Percentiles rank a stretch among this genome's conserved stretches.
Conservation (phyloP, 495 filamentous ascomycete species). For the Penicillium cataractarum region DNA sequence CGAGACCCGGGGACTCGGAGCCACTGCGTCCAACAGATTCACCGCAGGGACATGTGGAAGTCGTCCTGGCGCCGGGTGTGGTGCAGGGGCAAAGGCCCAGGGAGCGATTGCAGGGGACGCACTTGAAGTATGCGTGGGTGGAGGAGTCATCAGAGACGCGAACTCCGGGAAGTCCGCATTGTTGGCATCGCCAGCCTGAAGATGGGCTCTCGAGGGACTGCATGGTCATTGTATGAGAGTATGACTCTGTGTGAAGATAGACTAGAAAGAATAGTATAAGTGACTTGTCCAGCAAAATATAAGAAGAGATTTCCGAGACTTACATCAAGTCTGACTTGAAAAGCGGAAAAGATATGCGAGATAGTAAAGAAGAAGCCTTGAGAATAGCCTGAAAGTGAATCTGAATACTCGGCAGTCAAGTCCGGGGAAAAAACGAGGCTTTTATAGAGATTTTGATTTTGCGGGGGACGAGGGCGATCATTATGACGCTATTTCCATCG, state of each 20-base stretch:
- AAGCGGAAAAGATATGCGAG: conserved; percentile 5
- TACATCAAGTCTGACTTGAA: conserved; percentile 1
- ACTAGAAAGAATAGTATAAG: conserved; percentile 10
- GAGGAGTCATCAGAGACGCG: conserved; percentile 13
- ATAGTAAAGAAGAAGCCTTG: neutral
- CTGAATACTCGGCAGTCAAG: neutral
- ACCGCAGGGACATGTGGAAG: conserved; percentile 21
- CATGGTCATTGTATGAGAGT: conserved; percentile 9
- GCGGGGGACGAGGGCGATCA: conserved; percentile 20
- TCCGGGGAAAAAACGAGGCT: conserved; percentile 8
- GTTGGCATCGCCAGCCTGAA: conserved; percentile 17
- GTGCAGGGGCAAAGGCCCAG: conserved; percentile 26
- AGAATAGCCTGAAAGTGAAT: conserved; percentile 12
- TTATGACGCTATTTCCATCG: conserved; percentile 24
- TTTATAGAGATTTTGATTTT: conserved; percentile 22
- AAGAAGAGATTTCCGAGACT: neutral
- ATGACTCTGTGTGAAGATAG: neutral
- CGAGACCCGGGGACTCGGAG: conserved; percentile 7
- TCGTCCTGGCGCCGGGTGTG: conserved; percentile 21
- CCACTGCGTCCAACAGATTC: conserved; percentile 12
- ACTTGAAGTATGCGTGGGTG: conserved; percentile 24
- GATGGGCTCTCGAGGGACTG: conserved; percentile 5
- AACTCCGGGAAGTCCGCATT: conserved; percentile 28
- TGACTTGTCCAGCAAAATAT: neutral
- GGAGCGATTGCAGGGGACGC: conserved; percentile 25